Base-by-base conservation (phyloP, 768 basidiomycete genomes). In the Cubamyces sp. region DNA sequence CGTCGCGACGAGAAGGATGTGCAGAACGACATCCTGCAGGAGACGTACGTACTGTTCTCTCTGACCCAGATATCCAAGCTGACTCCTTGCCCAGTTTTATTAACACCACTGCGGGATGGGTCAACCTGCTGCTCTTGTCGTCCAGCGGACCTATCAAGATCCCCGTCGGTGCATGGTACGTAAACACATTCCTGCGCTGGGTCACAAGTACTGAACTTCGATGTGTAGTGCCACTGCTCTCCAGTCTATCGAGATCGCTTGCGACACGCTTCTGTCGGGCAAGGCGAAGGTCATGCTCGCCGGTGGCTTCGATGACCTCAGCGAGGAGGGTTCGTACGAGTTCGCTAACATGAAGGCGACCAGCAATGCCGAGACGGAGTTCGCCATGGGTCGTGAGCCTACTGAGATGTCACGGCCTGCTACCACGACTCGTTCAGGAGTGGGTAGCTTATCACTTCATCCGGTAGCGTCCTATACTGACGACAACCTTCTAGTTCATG, bases 271-370 rank as follows among this genome's bases (percentile, higher is more conserved):
- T 66, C 75, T 96, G 39, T 91, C 91, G 7, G 92, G 96, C 64
- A 99, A 99, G 75, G 97, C 97, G 37, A 98, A 98, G 79, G 88
- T 99, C 72, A 99, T 99, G 97, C 88, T 99, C 63, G 92, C 96
- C 39, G 97, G 97, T 74, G 97, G 97, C 60, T 98, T 96, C 78
- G 97, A 99, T 71, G 97, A 99, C 74, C 85, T 98, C 74, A 92
- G 90, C 66, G 97, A 99, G 76, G 97, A 99, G 77, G 97, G 96
- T 18, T 98, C 96, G 8, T 98, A 88, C 75, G 96, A 99, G 75
- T 99, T 99, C 76, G 97, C 95, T 52, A 98, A 98, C 81, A 99
- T 99, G 97, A 97, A 98, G 77, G 97, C 97, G 1, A 99, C 97
- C 5, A 94, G 91, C 77, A 98, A 96, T 71, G 90, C 96, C 1